These are phyloP conservation scores for Letharia columbiana DNA, from an alignment of 495 filamentous ascomycete genomes.

Conservation along the genomic window DNA sequence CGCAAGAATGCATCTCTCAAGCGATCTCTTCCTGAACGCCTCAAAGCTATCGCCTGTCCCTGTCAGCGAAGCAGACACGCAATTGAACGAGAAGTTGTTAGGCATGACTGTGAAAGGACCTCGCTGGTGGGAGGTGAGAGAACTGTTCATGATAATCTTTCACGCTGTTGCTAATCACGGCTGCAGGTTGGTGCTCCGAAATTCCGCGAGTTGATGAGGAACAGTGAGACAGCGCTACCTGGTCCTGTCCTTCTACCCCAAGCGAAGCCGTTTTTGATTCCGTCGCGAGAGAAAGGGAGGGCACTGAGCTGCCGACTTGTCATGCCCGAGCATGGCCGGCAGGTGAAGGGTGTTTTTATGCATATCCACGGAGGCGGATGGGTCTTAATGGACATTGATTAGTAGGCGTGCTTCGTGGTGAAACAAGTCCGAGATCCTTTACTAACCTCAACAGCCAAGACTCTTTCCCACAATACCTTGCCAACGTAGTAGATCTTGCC, in stretches of 20 bases:
- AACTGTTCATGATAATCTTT: background rate
- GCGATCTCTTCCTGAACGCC: no score
- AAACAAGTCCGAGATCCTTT: background rate
- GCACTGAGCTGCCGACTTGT: slow-evolving; percentile 43
- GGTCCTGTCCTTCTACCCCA: slow-evolving; percentile 31
- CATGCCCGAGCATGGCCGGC: slow-evolving; percentile 34
- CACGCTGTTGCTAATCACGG: background rate
- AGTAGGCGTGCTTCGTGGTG: slow-evolving; percentile 3
- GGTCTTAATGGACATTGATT: slow-evolving; percentile 31
- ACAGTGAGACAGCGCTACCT: slow-evolving; percentile 37
- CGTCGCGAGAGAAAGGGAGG: slow-evolving; percentile 41
- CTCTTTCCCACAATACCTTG: slow-evolving; percentile 33
- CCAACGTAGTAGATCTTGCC: slow-evolving; percentile 35
- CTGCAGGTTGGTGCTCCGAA: slow-evolving; percentile 34
- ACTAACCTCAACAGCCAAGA: slow-evolving; percentile 28
- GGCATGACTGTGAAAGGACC: slow-evolving; percentile 19
- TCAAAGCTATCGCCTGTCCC: no score
- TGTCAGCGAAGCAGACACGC: no score
- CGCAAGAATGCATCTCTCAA: no score
- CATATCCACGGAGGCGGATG: slow-evolving; percentile 51
- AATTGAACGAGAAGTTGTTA: background rate
- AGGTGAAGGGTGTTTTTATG: slow-evolving; percentile 39
- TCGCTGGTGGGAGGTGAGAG: slow-evolving; percentile 19
- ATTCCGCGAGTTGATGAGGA: slow-evolving; percentile 39
- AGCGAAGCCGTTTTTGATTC: slow-evolving; percentile 37